Conservation (phyloP, 1,284 basidiomycete species). For the Athelia psychrophila region DNA sequence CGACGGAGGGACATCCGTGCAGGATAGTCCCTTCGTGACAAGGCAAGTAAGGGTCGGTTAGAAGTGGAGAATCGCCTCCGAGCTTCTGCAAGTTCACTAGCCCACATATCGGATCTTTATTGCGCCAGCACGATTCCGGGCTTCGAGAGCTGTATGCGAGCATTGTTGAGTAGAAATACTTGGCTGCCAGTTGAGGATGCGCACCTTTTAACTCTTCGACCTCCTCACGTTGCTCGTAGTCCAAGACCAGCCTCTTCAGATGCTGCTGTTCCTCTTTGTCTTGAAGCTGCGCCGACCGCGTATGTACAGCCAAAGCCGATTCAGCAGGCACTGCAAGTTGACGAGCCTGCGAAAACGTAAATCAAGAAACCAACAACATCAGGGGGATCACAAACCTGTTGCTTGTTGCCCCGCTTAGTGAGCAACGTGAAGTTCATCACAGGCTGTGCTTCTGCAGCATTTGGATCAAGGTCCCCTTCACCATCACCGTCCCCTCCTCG, state of each 20-base stretch:
- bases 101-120: constrained; percentile 75
- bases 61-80: background rate
- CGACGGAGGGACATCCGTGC: background rate
- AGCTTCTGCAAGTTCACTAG: constrained; percentile 26
- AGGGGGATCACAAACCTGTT: constrained; percentile 63
- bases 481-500: constrained; percentile 53
- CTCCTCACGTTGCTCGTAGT: constrained; percentile 85
- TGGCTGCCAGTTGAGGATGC: constrained; percentile 3
- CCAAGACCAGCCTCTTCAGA: constrained; percentile 86
- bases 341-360: constrained; percentile 52
- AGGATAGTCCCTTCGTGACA: background rate
- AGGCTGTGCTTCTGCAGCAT: constrained; percentile 33
- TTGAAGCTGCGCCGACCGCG: constrained; percentile 84
- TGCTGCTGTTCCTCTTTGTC: constrained; percentile 95
- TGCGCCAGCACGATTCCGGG: constrained; percentile 57
- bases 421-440: constrained; percentile 94
- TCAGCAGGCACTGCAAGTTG: constrained; percentile 85
- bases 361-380: constrained; percentile 1
- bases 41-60: background rate
- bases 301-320: constrained; percentile 86
- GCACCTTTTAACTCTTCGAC: constrained; percentile 74
- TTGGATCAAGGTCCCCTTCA: constrained; percentile 36
- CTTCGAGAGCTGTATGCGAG: constrained; percentile 54
- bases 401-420: constrained; percentile 92
- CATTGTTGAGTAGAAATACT: constrained; percentile 4